Base-by-base conservation (phyloP, 177 flowering plant species). In the Vitis hybrid region DNA sequence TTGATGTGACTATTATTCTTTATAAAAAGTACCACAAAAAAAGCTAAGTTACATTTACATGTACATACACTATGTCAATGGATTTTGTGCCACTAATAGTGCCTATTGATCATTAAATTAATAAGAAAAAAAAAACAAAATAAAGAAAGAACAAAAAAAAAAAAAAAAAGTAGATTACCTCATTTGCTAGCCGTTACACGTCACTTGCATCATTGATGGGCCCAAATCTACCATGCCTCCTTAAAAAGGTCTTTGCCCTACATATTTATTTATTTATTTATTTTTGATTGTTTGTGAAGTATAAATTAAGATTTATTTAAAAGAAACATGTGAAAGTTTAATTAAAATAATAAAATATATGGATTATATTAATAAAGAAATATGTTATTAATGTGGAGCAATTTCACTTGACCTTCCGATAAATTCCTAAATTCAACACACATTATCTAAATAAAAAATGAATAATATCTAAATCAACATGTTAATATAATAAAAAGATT, bases 391-490 rank as follows among this genome's bases (percentile, higher is more conserved):
- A 40, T 27, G 30, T 27, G 30, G 30, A 27, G 30, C 30, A 27
- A 27, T 2, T 27, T 27, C 0, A 27, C 30, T 2, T 2, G 0
- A 2, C 30, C 30, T 27, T 27, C 30, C 4, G 0, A 27, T 0
- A 27, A 27, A 27, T 27, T 27, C 30, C 30, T 0, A 27, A 27
- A 27, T 27, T 27, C 4, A 27, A 27, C 30, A 24, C 3, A 2
- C 27, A 24, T 24, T 24, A 24, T 24, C 27, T 24, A 24, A 24
- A 24, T 24, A 24, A 24, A 24, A 24, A 24, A 24, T 24, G 27
- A 24, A 24, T 24, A 24, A 24, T 24, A 24, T 0, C 0, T 24
- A 24, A 24, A 24, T 0, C 27, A 24, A 24, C 0, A 24, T 24
- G 3, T 24, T 24, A 24, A 24, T 24, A 24, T 2, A 2, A 24